A percentile compares a stretch with the other conserved stretches of the same genome.
Evolutionary conservation across 2,329 filamentous ascomycete species (phyloP).

Genomic region (Lasiodiplodia sp.): DNA sequence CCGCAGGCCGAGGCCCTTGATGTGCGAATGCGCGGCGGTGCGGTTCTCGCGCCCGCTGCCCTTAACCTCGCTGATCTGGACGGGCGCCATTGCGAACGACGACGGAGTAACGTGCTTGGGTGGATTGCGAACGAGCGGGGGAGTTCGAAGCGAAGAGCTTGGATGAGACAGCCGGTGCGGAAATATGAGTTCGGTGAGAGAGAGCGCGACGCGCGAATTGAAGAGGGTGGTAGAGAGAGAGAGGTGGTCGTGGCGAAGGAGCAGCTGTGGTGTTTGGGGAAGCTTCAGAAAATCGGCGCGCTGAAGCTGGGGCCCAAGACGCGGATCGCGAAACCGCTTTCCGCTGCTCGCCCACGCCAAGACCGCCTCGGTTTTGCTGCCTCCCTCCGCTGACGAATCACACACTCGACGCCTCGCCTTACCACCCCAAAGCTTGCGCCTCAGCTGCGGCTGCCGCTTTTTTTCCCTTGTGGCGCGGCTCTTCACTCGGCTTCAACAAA

Average conservation of each 20-base stretch:
- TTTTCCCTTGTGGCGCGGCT: conserved; percentile 13
- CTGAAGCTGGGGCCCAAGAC: conserved; percentile 25
- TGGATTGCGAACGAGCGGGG: not conserved
- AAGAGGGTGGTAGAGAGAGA: not conserved
- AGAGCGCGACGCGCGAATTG: not conserved
- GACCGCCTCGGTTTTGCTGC: not conserved
- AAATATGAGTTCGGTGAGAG: not conserved
- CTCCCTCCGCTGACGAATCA: conserved; percentile 15
- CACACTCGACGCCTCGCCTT: not conserved
- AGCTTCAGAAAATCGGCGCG: conserved; percentile 24
- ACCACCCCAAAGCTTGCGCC: not conserved
- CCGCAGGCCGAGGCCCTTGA: conserved; percentile 90
- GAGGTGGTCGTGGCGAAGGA: not conserved
- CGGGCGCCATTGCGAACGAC: conserved; percentile 41
- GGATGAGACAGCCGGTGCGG: not conserved
- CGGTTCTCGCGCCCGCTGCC: conserved; percentile 95
- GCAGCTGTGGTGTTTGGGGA: conserved; percentile 5
- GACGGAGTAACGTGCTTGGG: not conserved
- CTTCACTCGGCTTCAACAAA: not conserved
- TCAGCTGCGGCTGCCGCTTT: conserved; percentile 18
- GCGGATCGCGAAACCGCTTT: conserved; percentile 16
- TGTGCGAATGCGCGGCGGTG: conserved; percentile 96
- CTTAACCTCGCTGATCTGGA: conserved; percentile 80
- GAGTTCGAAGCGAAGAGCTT: not conserved
- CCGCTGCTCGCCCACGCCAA: conserved; percentile 5